These are phyloP conservation scores for Thielaviopsis populi DNA, from an alignment of 2,329 filamentous ascomycete species.

Conservation along the genomic window DNA sequence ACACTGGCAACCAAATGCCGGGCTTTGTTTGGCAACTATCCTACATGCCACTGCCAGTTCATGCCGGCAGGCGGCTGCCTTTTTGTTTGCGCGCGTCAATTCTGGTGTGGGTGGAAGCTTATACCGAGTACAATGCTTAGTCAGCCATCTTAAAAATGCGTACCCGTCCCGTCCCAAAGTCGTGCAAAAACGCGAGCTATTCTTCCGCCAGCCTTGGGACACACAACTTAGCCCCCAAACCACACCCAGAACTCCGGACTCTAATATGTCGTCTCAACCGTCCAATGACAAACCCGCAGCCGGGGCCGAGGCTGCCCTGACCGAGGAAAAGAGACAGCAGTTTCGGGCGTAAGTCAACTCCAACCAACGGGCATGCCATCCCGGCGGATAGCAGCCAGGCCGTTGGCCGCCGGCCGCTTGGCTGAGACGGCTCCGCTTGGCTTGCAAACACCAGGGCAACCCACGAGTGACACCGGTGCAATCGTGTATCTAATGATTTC, in stretches of 20 bases:
- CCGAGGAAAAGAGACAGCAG: constrained; percentile 13
- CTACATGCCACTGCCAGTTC: too few relatives aligned
- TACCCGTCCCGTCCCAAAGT: background rate
- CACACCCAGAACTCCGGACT: background rate
- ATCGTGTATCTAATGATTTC: background rate
- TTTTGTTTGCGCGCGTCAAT: too few relatives aligned
- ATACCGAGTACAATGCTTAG: background rate
- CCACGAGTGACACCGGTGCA: background rate
- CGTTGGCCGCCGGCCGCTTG: background rate
- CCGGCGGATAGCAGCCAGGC: background rate
- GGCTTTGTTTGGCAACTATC: too few relatives aligned
- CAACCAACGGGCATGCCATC: background rate
- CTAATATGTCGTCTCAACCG: constrained; percentile 11
- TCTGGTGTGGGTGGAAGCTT: background rate
- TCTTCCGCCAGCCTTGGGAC: background rate
- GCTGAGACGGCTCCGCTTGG: background rate
- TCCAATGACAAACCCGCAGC: constrained; percentile 6
- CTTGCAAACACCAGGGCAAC: background rate
- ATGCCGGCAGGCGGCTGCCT: too few relatives aligned
- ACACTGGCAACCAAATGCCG: too few relatives aligned
- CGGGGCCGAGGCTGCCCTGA: background rate
- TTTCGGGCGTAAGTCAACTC: constrained; percentile 14
- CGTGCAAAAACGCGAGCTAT: too few relatives aligned
- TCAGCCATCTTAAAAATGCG: background rate
- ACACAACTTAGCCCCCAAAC: background rate